A percentile compares a stretch with the other conserved stretches of the same genome.
Conservation (phyloP, 2,329 filamentous ascomycete species). For the Pestalotiopsis sp. region DNA sequence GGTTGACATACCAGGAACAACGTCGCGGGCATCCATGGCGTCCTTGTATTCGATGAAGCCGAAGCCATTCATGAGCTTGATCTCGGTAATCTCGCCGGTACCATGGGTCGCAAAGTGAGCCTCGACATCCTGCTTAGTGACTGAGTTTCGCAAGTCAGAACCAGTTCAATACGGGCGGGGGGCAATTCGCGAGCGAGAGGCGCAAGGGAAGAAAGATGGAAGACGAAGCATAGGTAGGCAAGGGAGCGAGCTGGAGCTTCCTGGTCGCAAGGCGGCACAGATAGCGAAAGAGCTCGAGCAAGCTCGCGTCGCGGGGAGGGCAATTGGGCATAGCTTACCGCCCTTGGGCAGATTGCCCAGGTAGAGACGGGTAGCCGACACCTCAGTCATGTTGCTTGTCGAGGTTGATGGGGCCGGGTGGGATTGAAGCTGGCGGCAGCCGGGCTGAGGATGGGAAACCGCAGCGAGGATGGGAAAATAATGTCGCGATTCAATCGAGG, state of each 20-base stretch:
- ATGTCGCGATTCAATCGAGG: background rate
- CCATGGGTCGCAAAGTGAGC: slow-evolving; percentile 94
- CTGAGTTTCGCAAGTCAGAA: slow-evolving; percentile 18
- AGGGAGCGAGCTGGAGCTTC: slow-evolving; percentile 9
- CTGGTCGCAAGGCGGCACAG: slow-evolving; percentile 12
- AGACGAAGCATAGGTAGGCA: background rate
- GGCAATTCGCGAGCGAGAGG: background rate
- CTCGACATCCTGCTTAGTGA: slow-evolving; percentile 94
- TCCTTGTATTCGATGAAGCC: slow-evolving; percentile 99
- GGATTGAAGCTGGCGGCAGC: background rate
- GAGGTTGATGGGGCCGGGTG: background rate
- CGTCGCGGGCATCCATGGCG: slow-evolving; percentile 95
- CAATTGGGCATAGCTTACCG: slow-evolving; percentile 60
- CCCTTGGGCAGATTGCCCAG: slow-evolving; percentile 96
- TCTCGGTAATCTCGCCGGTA: slow-evolving; percentile 95
- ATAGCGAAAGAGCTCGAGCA: slow-evolving; percentile 10
- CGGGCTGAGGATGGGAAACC: background rate
- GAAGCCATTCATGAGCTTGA: slow-evolving; percentile 99
- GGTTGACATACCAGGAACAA: slow-evolving; percentile 82
- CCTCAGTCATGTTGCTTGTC: slow-evolving; percentile 71
- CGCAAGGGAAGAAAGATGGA: background rate
- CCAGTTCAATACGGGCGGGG: background rate
- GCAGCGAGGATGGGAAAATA: background rate
- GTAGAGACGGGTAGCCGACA: slow-evolving; percentile 94
- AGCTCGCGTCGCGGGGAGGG: background rate